Percentiles rank a stretch among this genome's conserved stretches.
Evolutionary conservation across 1,284 basidiomycete species (phyloP).

Genomic region (Xanthoconium separans): DNA sequence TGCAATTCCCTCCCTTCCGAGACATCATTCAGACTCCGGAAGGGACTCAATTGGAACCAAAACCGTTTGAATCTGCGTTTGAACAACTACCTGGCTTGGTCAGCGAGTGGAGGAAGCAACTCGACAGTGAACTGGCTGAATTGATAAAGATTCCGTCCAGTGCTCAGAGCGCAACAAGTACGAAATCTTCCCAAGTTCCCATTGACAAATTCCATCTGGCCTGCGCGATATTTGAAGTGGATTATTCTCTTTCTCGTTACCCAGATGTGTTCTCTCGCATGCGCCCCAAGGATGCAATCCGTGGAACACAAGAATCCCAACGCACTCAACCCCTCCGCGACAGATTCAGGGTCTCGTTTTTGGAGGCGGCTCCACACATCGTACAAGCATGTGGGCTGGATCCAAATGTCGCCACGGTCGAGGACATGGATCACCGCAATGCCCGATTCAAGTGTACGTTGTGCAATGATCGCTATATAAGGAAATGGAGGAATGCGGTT

Average conservation of each 20-base stretch:
- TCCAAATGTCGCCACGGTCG: constrained; percentile 2
- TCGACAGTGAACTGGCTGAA: constrained; percentile 7
- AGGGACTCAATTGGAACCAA: background rate
- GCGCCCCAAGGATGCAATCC: too few species aligned
- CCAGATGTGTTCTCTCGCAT: background rate
- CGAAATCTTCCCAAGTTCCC: too few species aligned
- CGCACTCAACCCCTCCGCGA: too few species aligned
- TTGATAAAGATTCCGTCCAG: constrained; percentile 3
- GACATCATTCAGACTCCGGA: constrained; percentile 8
- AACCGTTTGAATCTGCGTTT: constrained; percentile 13
- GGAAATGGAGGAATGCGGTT: background rate
- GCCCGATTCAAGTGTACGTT: background rate
- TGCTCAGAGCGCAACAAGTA: too few species aligned
- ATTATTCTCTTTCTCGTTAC: background rate
- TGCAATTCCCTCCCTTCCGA: constrained; percentile 15
- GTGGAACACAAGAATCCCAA: too few species aligned
- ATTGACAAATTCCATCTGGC: constrained; percentile 6
- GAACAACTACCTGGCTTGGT: background rate
- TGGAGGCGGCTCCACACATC: too few species aligned
- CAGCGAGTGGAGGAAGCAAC: background rate
- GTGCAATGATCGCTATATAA: background rate
- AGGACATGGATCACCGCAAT: background rate
- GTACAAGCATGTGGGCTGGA: background rate
- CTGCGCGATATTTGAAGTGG: background rate
- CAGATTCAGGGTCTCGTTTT: too few species aligned